Conservation (phyloP, 441 rosid species). For the Erodium texanum region DNA sequence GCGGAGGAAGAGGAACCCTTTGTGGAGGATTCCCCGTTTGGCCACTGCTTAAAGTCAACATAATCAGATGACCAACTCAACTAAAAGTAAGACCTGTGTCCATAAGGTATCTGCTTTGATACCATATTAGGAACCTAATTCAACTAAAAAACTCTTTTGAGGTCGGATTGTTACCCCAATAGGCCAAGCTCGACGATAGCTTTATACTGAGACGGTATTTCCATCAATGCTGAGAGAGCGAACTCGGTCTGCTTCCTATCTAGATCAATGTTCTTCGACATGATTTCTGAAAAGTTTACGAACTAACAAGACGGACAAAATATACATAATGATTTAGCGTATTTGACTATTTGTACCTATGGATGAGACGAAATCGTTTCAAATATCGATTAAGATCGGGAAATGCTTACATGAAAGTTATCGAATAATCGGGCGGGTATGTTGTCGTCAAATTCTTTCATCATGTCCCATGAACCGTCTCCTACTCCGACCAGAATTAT, state of each 20-base stretch:
- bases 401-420: too few species aligned
- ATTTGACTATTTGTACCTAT: too few species aligned
- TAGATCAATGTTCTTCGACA: constrained; percentile 49
- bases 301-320: constrained; percentile 35
- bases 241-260: constrained; percentile 72
- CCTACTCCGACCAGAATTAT: too few species aligned
- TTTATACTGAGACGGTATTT: constrained; percentile 82
- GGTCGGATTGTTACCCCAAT: constrained; percentile 47
- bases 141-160: neutral
- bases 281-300: constrained; percentile 79
- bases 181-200: constrained; percentile 71
- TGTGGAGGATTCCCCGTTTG: constrained; percentile 39
- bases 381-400: too few species aligned
- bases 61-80: neutral
- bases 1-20: constrained; percentile 77
- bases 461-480: too few species aligned
- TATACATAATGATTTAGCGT: too few species aligned
- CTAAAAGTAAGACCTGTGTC: too few species aligned
- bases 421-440: too few species aligned
- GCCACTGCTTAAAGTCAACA: constrained; percentile 21
- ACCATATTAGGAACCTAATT: too few species aligned
- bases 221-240: constrained; percentile 88
- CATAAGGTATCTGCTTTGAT: too few species aligned
- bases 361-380: too few species aligned
- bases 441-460: too few species aligned